Evolutionary conservation across 371 early-diverging fungal species (phyloP).

Genomic region (Haplosporangium sp.): DNA sequence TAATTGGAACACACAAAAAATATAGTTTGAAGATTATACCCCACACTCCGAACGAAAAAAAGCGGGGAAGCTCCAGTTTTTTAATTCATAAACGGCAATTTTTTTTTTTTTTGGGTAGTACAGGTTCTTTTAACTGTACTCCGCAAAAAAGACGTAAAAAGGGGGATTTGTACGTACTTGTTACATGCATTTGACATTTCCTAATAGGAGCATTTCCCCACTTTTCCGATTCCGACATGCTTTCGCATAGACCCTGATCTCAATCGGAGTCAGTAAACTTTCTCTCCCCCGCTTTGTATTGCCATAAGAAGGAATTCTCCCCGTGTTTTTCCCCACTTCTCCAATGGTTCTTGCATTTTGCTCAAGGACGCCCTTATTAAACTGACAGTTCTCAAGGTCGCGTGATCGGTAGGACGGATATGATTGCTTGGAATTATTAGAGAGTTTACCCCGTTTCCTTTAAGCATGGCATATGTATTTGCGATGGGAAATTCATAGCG

Average conservation of each 20-base stretch:
- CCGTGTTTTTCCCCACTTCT: background rate
- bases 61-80: constrained; percentile 52
- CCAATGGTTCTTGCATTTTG: background rate
- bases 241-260: background rate
- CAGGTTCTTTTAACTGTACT: background rate
- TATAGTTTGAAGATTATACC: background rate
- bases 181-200: background rate
- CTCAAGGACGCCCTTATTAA: background rate
- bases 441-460: too few species aligned
- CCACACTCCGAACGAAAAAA: constrained; percentile 10
- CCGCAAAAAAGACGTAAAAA: background rate
- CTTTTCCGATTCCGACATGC: constrained; percentile 42
- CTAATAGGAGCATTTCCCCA: constrained; percentile 26
- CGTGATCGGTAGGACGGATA: background rate
- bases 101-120: background rate
- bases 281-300: constrained; percentile 21
- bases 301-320: constrained; percentile 23
- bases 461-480: too few species aligned
- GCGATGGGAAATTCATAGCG: too few species aligned
- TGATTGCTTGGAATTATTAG: background rate
- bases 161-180: background rate
- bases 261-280: background rate
- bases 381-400: background rate
- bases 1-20: background rate
- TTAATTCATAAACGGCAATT: background rate